Evolutionary conservation across 805 yeast genomes (phyloP).

Genomic region (Schwanniomyces vanrijiae): DNA sequence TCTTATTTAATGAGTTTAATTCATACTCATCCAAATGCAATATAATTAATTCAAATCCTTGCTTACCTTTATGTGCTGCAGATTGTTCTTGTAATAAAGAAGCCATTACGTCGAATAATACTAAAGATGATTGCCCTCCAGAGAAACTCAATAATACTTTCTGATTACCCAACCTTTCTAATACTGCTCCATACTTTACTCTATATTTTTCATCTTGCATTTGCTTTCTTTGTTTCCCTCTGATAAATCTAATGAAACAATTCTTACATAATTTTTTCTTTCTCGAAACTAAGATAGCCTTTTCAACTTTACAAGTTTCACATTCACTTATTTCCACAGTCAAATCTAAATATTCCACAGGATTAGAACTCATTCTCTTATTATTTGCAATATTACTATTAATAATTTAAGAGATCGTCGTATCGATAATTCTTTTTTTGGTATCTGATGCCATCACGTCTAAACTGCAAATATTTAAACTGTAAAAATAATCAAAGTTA

Average conservation of each 20-base stretch:
- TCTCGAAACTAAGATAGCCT: slow-evolving; percentile 49
- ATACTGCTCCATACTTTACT: slow-evolving; percentile 57
- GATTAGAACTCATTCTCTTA: slow-evolving; percentile 2
- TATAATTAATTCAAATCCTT: slow-evolving; percentile 64
- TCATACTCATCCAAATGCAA: slow-evolving; percentile 46
- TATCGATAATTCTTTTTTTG: neutral
- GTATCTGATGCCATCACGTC: neutral
- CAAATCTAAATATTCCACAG: slow-evolving; percentile 9
- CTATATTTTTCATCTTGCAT: slow-evolving; percentile 73
- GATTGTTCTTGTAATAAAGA: slow-evolving; percentile 64
- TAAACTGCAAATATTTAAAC: neutral
- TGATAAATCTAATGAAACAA: slow-evolving; percentile 73
- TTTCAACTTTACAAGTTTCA: slow-evolving; percentile 48
- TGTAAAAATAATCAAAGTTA: neutral
- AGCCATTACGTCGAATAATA: slow-evolving; percentile 63
- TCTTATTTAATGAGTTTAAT: slow-evolving; percentile 13
- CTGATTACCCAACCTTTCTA: slow-evolving; percentile 31
- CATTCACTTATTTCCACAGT: slow-evolving; percentile 24
- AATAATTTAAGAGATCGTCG: neutral
- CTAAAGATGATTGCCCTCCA: slow-evolving; percentile 66
- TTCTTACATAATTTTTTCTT: slow-evolving; percentile 63
- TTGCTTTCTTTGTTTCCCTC: slow-evolving; percentile 77
- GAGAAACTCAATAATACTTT: slow-evolving; percentile 62
- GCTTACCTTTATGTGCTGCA: slow-evolving; percentile 57
- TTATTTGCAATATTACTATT: neutral